Percentiles rank a stretch among this genome's conserved stretches.
Evolutionary conservation across 495 filamentous ascomycete species (phyloP).

Genomic region (Corynascus novoguineensis): DNA sequence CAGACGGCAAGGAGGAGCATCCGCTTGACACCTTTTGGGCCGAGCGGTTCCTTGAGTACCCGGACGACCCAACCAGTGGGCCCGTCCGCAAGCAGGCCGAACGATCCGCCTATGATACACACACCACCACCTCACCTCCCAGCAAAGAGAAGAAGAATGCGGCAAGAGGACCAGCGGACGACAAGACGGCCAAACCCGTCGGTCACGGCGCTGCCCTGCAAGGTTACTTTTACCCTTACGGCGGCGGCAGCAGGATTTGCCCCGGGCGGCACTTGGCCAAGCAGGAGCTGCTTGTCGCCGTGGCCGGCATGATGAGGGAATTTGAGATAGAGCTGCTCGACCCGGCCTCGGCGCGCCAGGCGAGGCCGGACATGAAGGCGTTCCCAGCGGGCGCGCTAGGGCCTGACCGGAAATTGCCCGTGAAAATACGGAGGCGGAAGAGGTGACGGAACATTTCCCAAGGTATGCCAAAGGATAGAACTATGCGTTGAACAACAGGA

Average conservation of each 20-base stretch:
- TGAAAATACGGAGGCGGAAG: slow-evolving; percentile 22
- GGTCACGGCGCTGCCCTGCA: slow-evolving; percentile 14
- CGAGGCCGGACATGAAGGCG: slow-evolving; percentile 17
- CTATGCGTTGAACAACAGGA: too few relatives aligned
- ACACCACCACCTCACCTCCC: background rate
- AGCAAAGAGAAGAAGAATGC: slow-evolving; percentile 2
- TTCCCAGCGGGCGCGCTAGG: slow-evolving; percentile 23
- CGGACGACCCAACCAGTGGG: slow-evolving; percentile 31
- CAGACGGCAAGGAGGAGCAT: slow-evolving; percentile 13
- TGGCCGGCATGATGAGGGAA: slow-evolving; percentile 29
- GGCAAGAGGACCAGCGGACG: slow-evolving; percentile 15
- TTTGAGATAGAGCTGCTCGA: slow-evolving; percentile 26
- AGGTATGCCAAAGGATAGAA: too few relatives aligned
- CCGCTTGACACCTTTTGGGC: slow-evolving; percentile 37
- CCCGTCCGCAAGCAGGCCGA: slow-evolving; percentile 20
- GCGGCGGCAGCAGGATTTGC: slow-evolving; percentile 38
- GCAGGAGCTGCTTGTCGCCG: slow-evolving; percentile 33
- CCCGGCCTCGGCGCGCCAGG: background rate
- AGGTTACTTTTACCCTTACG: slow-evolving; percentile 35
- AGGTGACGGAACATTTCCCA: background rate
- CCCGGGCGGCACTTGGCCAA: slow-evolving; percentile 41
- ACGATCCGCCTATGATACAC: background rate
- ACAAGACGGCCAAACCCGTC: slow-evolving; percentile 18
- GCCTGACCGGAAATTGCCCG: slow-evolving; percentile 21
- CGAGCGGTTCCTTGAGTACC: slow-evolving; percentile 37